Percentiles rank a stretch among this genome's conserved stretches.
phyloP scores from a whole-genome alignment of 2,329 filamentous ascomycete genomes.

The Tolypocladium album region DNA sequence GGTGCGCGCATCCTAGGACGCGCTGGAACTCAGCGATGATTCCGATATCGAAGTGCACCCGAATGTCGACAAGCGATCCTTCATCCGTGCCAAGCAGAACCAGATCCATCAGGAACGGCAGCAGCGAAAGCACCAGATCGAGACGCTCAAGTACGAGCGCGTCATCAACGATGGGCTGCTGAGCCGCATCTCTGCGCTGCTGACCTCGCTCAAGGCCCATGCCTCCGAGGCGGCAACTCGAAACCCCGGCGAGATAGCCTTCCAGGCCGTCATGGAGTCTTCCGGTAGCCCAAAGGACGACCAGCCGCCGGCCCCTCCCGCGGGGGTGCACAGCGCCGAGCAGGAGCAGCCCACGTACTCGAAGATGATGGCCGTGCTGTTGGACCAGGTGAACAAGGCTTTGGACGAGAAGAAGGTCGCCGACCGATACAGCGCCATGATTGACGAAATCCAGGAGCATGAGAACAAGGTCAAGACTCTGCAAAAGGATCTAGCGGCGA shows the following conservation, averaged over 20 bases:
- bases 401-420: conserved; percentile 65
- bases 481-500: conserved; percentile 62
- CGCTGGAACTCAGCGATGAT: conserved; percentile 93
- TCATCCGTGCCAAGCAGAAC: conserved; percentile 95
- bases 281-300: conserved; percentile 63
- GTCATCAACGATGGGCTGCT: conserved; percentile 88
- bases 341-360: conserved; percentile 75
- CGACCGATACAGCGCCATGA: conserved; percentile 63
- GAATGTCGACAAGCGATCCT: conserved; percentile 96
- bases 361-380: conserved; percentile 94
- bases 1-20: conserved; percentile 44
- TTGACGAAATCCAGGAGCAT: conserved; percentile 68
- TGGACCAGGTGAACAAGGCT: conserved; percentile 84
- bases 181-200: conserved; percentile 68
- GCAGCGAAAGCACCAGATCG: conserved; percentile 79
- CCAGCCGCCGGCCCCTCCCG: conserved; percentile 62
- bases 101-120: conserved; percentile 90
- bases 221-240: conserved; percentile 54
- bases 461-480: conserved; percentile 66
- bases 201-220: conserved; percentile 65
- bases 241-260: conserved; percentile 72
- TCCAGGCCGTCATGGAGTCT: conserved; percentile 79
- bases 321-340: conserved; percentile 66
- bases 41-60: conserved; percentile 97
- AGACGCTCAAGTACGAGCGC: conserved; percentile 83